Evolutionary conservation across 352 stramenopile genomes (phyloP), one percentile per base, ranked within the genome.

Genomic region (Pythium sp.): DNA sequence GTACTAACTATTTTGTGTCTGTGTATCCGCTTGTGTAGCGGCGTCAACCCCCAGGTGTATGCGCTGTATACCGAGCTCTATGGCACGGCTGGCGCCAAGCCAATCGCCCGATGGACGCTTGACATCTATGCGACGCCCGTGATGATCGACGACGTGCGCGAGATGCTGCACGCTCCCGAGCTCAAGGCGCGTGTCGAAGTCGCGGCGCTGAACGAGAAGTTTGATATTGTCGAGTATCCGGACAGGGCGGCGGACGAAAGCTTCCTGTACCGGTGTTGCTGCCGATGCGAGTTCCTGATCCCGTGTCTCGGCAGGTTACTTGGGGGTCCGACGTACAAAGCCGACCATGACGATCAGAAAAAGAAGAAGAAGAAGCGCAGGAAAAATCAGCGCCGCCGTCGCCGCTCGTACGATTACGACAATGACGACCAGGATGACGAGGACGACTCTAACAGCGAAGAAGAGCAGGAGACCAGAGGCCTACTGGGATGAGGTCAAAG

Each of bases 31-130:
- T 2, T 24, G n/a, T n/a, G 9, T 38, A 86, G 78, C 2, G 85
- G 86, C 20, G 86, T 94, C 3, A 93, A 92, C 57, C 83, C 84
- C 4, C 82, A 89, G 62, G 86, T 94, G 14, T 94, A 93, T 56
- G 76, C 84, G 26, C 64, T 94, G 26, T 94, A 92, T 58, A 71
- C 79, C 1, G 83, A 94, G 70, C 68, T 94, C 18, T 94, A 94
- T 64, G 86, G 86, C 15, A 87, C 78, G 0, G 78, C 75, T 0
- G 78, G 81, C 36, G 79, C 80, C n/a, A 87, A 87, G 46, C 83
- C 84, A 0, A 92, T 94, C 59, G 83, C 77, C 1, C 69, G 86
- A 3, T 93, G 83, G 83, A 93, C 77, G 32, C 72, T 94, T 15
- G 84, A 94, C 62, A 87, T 94, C 30, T 94, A 94, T 70, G 78